These are phyloP conservation scores for Tremella fuciformis DNA, from an alignment of 768 basidiomycete species.

Conservation along the genomic window DNA sequence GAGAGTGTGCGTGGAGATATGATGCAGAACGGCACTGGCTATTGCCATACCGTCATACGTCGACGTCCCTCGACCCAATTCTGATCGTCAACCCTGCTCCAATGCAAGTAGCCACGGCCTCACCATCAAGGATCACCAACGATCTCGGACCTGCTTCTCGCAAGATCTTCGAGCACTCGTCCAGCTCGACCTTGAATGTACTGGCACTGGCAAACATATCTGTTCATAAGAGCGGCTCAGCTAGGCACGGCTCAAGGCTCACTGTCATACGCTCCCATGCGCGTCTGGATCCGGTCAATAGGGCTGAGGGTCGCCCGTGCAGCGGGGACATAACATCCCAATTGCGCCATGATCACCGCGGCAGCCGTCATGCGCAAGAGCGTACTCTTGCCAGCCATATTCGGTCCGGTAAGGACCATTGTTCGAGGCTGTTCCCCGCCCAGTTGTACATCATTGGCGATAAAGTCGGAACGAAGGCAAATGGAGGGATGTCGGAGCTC, in stretches of 20 bases:
- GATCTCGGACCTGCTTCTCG: conserved; percentile 91
- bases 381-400: conserved; percentile 70
- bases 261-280: conserved; percentile 98
- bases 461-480: conserved; percentile 72
- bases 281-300: conserved; percentile 82
- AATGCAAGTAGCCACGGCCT: conserved; percentile 32
- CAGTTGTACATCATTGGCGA: conserved; percentile 86
- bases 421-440: conserved; percentile 66
- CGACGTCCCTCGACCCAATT: conserved; percentile 91
- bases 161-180: conserved; percentile 93
- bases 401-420: conserved; percentile 78
- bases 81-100: conserved; percentile 53
- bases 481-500: conserved; percentile 86
- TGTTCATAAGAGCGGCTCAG: conserved; percentile 8
- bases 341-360: conserved; percentile 84
- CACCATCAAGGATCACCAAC: conserved; percentile 90
- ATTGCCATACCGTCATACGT: conserved; percentile 99
- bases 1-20: conserved; percentile 86
- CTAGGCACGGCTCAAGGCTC: conserved; percentile 11
- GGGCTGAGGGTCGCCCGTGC: conserved; percentile 80
- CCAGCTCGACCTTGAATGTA: conserved; percentile 97
- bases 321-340: conserved; percentile 95
- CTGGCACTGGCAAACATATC: conserved; percentile 52
- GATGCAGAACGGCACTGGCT: conserved; percentile 89
- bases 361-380: conserved; percentile 88